A percentile compares a stretch with the other conserved stretches of the same genome.
Evolutionary conservation across 164 flowering plant genomes (phyloP).

Genomic region (Saururus chinensis): DNA sequence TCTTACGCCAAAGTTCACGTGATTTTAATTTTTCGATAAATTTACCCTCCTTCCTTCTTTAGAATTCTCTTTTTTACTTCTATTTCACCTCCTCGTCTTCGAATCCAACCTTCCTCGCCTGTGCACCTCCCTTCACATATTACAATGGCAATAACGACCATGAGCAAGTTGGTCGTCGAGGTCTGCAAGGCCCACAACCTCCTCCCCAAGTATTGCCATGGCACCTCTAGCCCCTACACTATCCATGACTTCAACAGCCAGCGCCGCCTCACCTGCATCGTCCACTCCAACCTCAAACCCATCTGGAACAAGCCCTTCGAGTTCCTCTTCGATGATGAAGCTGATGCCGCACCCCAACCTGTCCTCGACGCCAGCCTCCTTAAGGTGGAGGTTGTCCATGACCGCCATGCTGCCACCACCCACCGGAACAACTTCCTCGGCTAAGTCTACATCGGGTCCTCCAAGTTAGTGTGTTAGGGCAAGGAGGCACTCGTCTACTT

Average conservation of each 20-base stretch:
- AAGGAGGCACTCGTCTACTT: slow-evolving; percentile 73
- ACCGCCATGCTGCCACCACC: slow-evolving; percentile 31
- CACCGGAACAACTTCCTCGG: slow-evolving; percentile 78
- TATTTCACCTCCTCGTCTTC: too few species aligned
- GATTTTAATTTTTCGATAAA: too few species aligned
- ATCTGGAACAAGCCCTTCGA: slow-evolving; percentile 66
- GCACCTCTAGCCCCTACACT: too few species aligned
- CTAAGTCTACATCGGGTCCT: slow-evolving; percentile 37
- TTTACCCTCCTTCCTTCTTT: too few species aligned
- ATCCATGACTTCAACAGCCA: slow-evolving; percentile 71
- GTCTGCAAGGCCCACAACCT: slow-evolving; percentile 63
- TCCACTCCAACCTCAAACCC: slow-evolving; percentile 62
- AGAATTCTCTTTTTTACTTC: too few species aligned
- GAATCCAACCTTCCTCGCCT: too few species aligned
- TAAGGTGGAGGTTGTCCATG: slow-evolving; percentile 66
- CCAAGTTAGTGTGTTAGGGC: slow-evolving; percentile 62
- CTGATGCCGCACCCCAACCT: slow-evolving; percentile 42
- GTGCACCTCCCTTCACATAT: too few species aligned
- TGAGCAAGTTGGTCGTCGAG: slow-evolving; percentile 60
- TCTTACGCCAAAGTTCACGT: too few species aligned
- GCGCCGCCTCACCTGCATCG: too few species aligned
- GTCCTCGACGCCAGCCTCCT: too few species aligned
- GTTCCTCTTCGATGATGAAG: slow-evolving; percentile 38
- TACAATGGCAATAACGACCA: slow-evolving; percentile 7
- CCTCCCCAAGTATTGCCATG: slow-evolving; percentile 74